Evolutionary conservation across 1,284 basidiomycete genomes (phyloP).

Genomic region (Heterobasidion occidentale): DNA sequence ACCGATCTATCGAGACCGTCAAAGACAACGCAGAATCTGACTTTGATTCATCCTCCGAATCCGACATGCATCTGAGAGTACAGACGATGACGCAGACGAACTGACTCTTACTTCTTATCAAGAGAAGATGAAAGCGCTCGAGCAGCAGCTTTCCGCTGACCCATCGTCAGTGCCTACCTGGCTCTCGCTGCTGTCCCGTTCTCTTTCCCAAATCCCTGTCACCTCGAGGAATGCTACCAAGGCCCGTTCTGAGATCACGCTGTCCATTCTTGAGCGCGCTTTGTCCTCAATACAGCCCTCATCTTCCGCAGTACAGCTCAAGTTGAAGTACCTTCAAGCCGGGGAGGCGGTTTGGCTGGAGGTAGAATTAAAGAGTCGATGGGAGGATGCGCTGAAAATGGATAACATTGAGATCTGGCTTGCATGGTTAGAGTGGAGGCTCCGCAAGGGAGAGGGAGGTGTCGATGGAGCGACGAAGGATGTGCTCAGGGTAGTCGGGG

Average conservation of each 20-base stretch:
- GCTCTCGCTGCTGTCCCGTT: constrained; percentile 59
- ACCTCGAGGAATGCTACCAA: constrained; percentile 57
- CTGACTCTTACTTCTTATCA: constrained; percentile 44
- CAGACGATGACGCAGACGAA: constrained; percentile 24
- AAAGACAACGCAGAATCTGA: constrained; percentile 34
- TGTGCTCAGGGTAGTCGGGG: constrained; percentile 32
- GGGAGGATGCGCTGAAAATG: constrained; percentile 58
- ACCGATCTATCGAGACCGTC: constrained; percentile 39
- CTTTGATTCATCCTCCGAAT: constrained; percentile 25
- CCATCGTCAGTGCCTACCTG: constrained; percentile 51
- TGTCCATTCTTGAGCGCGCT: constrained; percentile 62
- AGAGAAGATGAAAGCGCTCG: constrained; percentile 47
- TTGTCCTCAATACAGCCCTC: constrained; percentile 48
- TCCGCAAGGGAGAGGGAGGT: constrained; percentile 35
- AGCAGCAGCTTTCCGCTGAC: constrained; percentile 41
- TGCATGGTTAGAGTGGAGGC: constrained; percentile 72
- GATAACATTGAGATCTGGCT: constrained; percentile 52
- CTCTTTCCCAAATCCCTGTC: constrained; percentile 47
- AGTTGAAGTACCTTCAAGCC: constrained; percentile 57
- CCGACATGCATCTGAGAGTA: constrained; percentile 18
- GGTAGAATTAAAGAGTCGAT: constrained; percentile 49
- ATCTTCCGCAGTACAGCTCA: constrained; percentile 37
- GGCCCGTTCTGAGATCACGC: constrained; percentile 59
- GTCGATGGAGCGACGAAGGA: constrained; percentile 46
- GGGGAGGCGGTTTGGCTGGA: constrained; percentile 67